phyloP scores from a whole-genome alignment of 2,329 filamentous ascomycete genomes.

The Pseudovirgaria hyperparasitica region DNA sequence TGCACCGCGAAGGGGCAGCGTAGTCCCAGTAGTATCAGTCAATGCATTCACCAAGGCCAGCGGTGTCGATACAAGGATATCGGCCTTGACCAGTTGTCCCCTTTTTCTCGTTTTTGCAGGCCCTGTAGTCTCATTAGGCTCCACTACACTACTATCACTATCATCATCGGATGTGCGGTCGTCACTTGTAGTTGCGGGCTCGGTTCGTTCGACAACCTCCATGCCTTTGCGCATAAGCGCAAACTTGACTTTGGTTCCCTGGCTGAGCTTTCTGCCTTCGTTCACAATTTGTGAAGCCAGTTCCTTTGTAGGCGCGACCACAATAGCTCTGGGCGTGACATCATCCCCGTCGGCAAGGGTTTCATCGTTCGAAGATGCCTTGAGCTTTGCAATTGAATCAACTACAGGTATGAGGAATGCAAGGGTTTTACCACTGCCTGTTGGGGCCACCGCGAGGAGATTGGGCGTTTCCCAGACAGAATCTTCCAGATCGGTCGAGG shows the following conservation, averaged over 20 bases:
- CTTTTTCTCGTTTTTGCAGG: slow-evolving; percentile 24
- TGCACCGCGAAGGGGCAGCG: slow-evolving; percentile 50
- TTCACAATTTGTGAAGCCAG: slow-evolving; percentile 38
- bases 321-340: slow-evolving; percentile 26
- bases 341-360: slow-evolving; percentile 6
- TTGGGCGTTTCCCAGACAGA: no score
- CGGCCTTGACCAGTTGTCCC: slow-evolving; percentile 51
- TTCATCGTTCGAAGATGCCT: slow-evolving; percentile 8
- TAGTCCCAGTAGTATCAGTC: slow-evolving; percentile 30
- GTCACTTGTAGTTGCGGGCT: slow-evolving; percentile 27
- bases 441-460: slow-evolving; percentile 81
- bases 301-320: slow-evolving; percentile 39
- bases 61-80: slow-evolving; percentile 72
- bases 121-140: slow-evolving; percentile 22
- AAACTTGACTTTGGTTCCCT: slow-evolving; percentile 66
- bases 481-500: slow-evolving; percentile 17
- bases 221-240: slow-evolving; percentile 79
- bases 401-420: slow-evolving; percentile 84
- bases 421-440: slow-evolving; percentile 91
- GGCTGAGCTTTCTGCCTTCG: slow-evolving; percentile 71
- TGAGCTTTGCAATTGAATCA: slow-evolving; percentile 39
- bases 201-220: slow-evolving; percentile 36
- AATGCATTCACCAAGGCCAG: slow-evolving; percentile 66
- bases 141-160: slow-evolving; percentile 15
- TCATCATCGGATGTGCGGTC: slow-evolving; percentile 28